These are phyloP conservation scores for Fistulifera pelliculosa DNA, from an alignment of 108 stramenopile species.

Conservation along the genomic window DNA sequence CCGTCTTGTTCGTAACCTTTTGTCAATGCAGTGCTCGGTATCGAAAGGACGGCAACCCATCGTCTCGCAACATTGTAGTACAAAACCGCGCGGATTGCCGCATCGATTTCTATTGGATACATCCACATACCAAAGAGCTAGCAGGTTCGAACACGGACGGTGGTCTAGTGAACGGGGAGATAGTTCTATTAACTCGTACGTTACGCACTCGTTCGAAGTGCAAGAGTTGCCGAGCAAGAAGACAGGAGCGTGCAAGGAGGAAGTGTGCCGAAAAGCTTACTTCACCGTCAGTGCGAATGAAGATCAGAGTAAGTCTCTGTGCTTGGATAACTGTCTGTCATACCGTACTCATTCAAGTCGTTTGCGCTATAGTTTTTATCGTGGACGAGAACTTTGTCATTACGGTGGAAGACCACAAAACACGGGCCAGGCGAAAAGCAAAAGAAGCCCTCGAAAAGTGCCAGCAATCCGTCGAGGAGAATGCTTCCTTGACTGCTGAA, in stretches of 20 bases:
- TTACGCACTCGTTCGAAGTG: constrained; percentile 66
- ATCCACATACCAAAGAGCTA: constrained; percentile 3
- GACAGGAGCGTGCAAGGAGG: constrained; percentile 42
- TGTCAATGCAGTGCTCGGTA: background rate
- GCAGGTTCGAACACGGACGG: constrained; percentile 29
- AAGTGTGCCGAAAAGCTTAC: constrained; percentile 38
- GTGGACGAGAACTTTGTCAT: constrained; percentile 22
- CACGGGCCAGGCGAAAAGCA: constrained; percentile 33
- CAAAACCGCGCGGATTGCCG: background rate
- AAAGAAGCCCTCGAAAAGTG: constrained; percentile 30
- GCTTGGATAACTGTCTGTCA: background rate
- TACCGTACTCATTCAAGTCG: background rate
- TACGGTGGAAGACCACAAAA: constrained; percentile 39
- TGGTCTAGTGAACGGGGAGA: constrained; percentile 46
- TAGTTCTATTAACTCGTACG: constrained; percentile 32
- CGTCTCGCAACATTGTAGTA: constrained; percentile 1
- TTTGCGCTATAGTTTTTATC: constrained; percentile 10
- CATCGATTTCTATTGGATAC: constrained; percentile 7
- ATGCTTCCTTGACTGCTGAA: background rate
- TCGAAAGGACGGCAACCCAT: constrained; percentile 1
- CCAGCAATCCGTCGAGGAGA: constrained; percentile 9
- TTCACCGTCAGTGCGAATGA: constrained; percentile 54
- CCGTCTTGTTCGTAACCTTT: no score
- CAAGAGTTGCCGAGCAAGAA: constrained; percentile 57
- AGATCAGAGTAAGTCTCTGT: constrained; percentile 44